A percentile compares a stretch with the other conserved stretches of the same genome.
These are phyloP conservation scores for Ceratocystis variospora DNA, from an alignment of 2,329 filamentous ascomycete species.

Conservation along the genomic window DNA sequence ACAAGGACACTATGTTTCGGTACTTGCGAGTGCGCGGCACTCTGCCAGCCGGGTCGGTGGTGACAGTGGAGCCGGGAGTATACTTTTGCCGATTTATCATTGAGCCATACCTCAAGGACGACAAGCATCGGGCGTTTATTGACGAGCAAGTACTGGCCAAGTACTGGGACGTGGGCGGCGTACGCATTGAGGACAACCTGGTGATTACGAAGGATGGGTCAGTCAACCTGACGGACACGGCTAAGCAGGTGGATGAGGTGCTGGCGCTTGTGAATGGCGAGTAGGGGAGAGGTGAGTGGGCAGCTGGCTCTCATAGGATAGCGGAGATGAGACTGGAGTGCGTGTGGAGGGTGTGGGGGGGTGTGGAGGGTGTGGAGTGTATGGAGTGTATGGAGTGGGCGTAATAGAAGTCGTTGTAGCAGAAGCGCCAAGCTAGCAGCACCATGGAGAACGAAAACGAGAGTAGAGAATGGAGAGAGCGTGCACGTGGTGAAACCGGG, in stretches of 20 bases:
- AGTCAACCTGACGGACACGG: slow-evolving; percentile 58
- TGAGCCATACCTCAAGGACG: slow-evolving; percentile 60
- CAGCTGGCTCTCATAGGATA: no score
- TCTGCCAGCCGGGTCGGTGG: slow-evolving; percentile 64
- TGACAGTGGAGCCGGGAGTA: slow-evolving; percentile 88
- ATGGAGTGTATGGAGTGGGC: not conserved
- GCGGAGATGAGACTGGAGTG: no score
- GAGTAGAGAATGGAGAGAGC: no score
- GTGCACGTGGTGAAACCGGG: not conserved
- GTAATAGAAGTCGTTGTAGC: not conserved
- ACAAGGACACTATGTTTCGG: slow-evolving; percentile 70
- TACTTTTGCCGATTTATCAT: slow-evolving; percentile 91
- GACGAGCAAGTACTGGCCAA: slow-evolving; percentile 56
- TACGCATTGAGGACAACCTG: slow-evolving; percentile 58
- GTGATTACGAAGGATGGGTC: slow-evolving; percentile 55
- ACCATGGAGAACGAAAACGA: not conserved
- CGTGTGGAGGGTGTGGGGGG: no score
- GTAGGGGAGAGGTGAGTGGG: slow-evolving; percentile 4
- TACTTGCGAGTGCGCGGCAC: slow-evolving; percentile 69
- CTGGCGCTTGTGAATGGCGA: slow-evolving; percentile 27
- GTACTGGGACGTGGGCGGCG: slow-evolving; percentile 73
- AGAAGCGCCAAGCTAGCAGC: not conserved
- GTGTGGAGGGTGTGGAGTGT: no score
- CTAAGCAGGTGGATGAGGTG: slow-evolving; percentile 52
- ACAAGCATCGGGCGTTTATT: slow-evolving; percentile 62